A percentile compares a stretch with the other conserved stretches of the same genome.
phyloP scores from a whole-genome alignment of 257 asterid species.

The Linderniella brevidens region DNA sequence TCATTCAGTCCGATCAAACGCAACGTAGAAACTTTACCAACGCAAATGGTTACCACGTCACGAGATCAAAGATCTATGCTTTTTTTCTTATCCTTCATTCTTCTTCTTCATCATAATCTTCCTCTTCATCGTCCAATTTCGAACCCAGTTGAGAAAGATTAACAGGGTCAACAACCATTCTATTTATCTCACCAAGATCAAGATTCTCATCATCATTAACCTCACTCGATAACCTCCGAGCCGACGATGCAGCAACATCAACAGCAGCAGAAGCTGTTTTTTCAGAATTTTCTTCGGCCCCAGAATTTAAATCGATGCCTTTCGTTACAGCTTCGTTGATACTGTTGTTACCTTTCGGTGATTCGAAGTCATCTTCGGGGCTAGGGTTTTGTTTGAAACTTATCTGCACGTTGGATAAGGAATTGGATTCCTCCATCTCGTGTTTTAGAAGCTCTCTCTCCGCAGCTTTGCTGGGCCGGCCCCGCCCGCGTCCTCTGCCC shows the following conservation, averaged over 20 bases:
- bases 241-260: conserved; percentile 5
- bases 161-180: conserved; percentile 51
- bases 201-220: conserved; percentile 32
- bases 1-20: no score
- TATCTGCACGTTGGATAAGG: conserved; percentile 14
- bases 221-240: conserved; percentile 16
- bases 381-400: conserved; percentile 17
- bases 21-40: conserved; percentile 2
- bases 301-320: conserved; percentile 28
- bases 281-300: conserved; percentile 19
- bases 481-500: conserved; percentile 76
- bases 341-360: conserved; percentile 21
- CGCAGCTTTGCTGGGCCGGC: conserved; percentile 26
- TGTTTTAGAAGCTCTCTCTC: conserved; percentile 35
- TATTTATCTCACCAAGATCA: conserved; percentile 44
- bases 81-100: conserved; percentile 8
- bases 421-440: conserved; percentile 37
- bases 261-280: conserved; percentile 15
- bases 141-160: conserved; percentile 43
- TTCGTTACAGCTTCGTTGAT: conserved; percentile 17
- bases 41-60: neutral
- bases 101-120: conserved; percentile 56
- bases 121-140: conserved; percentile 44
- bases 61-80: neutral
- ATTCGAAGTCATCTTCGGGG: conserved; percentile 26